Conservation (phyloP, 495 filamentous ascomycete species). For the Trichoderma orchidacearum region DNA sequence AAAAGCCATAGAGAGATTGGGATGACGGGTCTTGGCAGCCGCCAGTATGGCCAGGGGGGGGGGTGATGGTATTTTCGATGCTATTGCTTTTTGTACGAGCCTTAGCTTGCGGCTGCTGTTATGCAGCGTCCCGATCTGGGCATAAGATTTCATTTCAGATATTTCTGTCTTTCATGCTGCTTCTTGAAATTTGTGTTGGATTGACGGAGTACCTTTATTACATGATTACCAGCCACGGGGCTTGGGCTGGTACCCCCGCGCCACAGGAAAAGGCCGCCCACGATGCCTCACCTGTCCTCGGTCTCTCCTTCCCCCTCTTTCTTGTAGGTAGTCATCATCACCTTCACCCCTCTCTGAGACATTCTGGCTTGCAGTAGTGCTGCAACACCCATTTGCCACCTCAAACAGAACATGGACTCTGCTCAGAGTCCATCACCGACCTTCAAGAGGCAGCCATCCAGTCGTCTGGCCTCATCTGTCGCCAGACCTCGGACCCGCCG, state of each 20-base stretch:
- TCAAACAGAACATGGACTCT: background rate
- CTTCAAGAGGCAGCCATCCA: background rate
- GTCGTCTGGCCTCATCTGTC: background rate
- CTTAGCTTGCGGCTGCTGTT: too few relatives aligned
- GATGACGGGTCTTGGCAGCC: background rate
- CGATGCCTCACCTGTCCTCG: too few relatives aligned
- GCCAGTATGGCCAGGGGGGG: background rate
- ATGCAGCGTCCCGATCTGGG: too few relatives aligned
- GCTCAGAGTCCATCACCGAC: background rate
- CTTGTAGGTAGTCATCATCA: background rate
- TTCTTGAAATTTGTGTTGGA: too few relatives aligned
- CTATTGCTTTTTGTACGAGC: background rate
- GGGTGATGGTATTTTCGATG: too few relatives aligned
- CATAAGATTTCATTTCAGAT: background rate
- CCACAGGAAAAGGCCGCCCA: too few relatives aligned
- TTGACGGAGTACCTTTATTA: too few relatives aligned
- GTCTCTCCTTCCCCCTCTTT: background rate
- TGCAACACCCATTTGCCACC: background rate
- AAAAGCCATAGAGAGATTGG: background rate
- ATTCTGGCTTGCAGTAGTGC: background rate
- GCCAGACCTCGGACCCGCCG: background rate
- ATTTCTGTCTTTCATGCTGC: background rate
- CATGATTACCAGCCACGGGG: too few relatives aligned
- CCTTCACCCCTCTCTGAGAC: background rate
- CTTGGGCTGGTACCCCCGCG: too few relatives aligned